Base-by-base conservation (phyloP, 768 basidiomycete species). In the Psilocybe cubensis region DNA sequence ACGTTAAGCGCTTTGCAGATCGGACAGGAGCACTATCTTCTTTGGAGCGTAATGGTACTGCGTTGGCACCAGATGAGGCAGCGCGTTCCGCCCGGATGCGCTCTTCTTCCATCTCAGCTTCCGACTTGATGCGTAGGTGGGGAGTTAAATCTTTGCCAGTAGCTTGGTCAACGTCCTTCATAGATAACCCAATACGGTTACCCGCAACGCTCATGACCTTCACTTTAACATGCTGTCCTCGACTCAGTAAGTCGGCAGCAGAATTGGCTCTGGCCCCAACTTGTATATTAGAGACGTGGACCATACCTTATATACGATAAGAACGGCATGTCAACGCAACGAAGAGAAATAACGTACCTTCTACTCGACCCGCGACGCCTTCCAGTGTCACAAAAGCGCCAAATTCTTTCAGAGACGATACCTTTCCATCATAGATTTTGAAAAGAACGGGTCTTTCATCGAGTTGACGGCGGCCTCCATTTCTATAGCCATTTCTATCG, bases 141-240 rank as follows among this genome's bases (percentile, higher is more conserved):
- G 97, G 97, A 0, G 94, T 92, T 55, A 98, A 83, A 69, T 99
- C 97, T 21, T 86, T 87, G 5, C 96, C 97, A 0, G 88, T 88
- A 14, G 70, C 73, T 70, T 99, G 97, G 70, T 99, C 97, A 28
- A 94, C 97, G 69, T 99, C 97, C 68, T 96, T 96, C 91, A 99
- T 98, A 21, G 96, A 98, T 21, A 99, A 81, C 7, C 92, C 84
- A 52, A 95, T 72, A 52, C 93, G 85, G 59, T 54, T 84, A 4
- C 92, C 93, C 1, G 94, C 92, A 20, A 94, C 82, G 58, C 92
- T 94, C 88, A 97, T 92, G 60, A 98, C 94, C 72, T 99, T 98
- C 68, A 98, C 92, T 70, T 96, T 98, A 59, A 97, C 93, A 12
- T 77, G 67, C 67, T 98, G 92, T 20, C 89, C 88, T 56, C 94